These are phyloP conservation scores for Zygotorulaspora florentina DNA, from an alignment of 805 yeast genomes.

Conservation along the genomic window DNA sequence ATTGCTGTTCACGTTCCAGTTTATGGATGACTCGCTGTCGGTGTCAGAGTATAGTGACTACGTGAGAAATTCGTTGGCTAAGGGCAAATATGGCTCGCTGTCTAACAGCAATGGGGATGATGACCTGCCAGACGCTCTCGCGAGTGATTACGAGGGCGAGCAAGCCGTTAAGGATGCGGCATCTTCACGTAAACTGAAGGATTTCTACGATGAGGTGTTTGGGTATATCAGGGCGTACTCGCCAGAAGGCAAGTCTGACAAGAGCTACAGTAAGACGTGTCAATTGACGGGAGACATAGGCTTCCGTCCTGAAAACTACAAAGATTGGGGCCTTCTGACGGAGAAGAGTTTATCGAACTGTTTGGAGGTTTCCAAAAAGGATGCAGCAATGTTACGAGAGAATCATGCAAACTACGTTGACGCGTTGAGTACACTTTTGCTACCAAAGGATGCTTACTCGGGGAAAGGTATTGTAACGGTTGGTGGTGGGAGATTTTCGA, in stretches of 20 bases:
- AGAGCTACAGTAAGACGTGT: constrained; percentile 18
- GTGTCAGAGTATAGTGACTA: constrained; percentile 18
- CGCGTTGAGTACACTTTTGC: constrained; percentile 9
- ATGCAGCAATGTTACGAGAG: constrained; percentile 15
- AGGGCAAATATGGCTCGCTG: not conserved
- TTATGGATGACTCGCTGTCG: constrained; percentile 15
- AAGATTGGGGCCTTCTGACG: constrained; percentile 22
- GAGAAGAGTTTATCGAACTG: constrained; percentile 23
- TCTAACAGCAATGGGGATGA: not conserved
- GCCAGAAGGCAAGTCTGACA: constrained; percentile 24
- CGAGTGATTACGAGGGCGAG: not conserved
- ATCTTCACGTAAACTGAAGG: constrained; percentile 12
- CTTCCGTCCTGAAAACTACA: constrained; percentile 20
- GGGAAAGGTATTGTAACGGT: constrained; percentile 49
- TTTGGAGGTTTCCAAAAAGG: constrained; percentile 21
- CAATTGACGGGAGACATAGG: constrained; percentile 24
- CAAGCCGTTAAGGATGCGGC: not conserved
- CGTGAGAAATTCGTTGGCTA: constrained; percentile 11
- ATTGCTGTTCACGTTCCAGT: constrained; percentile 13
- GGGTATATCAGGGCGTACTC: constrained; percentile 22
- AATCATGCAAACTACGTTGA: constrained; percentile 22
- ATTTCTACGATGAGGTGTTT: constrained; percentile 28
- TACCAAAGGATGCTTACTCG: constrained; percentile 38
- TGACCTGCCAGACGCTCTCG: not conserved
- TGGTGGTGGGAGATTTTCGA: constrained; percentile 76